Base-by-base conservation (phyloP, 805 yeast genomes). In the Ogataea thermomethanolica region DNA sequence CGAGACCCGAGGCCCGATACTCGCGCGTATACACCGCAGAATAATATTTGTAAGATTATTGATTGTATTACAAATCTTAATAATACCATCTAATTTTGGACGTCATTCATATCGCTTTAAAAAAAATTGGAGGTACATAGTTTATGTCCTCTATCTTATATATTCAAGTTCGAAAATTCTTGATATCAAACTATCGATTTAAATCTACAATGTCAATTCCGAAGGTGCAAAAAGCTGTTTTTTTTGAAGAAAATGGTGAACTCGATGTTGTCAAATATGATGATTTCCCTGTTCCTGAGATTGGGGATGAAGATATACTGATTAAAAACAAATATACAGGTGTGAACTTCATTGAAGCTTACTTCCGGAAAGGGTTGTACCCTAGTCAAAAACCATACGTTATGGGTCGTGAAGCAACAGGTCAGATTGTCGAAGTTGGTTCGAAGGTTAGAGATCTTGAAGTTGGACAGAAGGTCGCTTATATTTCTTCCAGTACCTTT, bases 351-450 rank as follows among this genome's bases (percentile, higher is more conserved):
- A 83, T 88, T 49, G 97, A 90, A 54, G 69, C 79, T 4, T 90
- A 89, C 64, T 86, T 84, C 67, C 75, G 96, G 56, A 74, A 66
- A 36, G 96, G 96, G 4, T 54, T 83, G 5, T 90, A 90, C 55
- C 84, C 86, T 7, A 54, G 69, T 10, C 54, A 64, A 22, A 57
- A 64, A 34, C 97, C 98, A 0, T 72, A 68, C 46, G 64, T 76
- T 21, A 66, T 84, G 24, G 96, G 96, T 20, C 70, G 88, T 44
- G 78, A 73, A 45, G 91, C 87, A 2, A 62, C 78, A 15, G 95
- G 95, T 28, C 73, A 61, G 12, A 76, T 88, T 33, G 88, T 72
- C 25, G 75, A 79, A 5, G 73, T 74, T 14, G 95, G 95, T 22
- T 53, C 62, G 1, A 60, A 70, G 1, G 91, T 84, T 26, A 63